Evolutionary conservation across 805 yeast genomes (phyloP), one percentile per base, ranked within the genome.

Genomic region (Candida easanensis): DNA sequence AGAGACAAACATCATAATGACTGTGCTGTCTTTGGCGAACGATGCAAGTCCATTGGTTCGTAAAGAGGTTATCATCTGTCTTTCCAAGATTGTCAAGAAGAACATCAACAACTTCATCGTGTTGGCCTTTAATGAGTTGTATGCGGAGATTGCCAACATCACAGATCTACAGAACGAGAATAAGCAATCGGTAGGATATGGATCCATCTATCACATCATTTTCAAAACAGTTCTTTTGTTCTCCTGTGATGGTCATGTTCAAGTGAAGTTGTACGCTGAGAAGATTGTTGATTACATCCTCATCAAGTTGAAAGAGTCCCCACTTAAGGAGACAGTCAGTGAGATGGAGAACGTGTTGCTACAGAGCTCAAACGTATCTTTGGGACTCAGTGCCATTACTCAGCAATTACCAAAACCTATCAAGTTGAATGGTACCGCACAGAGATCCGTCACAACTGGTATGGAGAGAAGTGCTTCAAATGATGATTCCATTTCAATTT

Each of bases 1-100:
- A 52, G 95, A 88, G 54, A 68, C 84, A 17, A 76, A 76, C 41
- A 68, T 89, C 28, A 87, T 95, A 1, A 75, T 80, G 46, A 77
- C 82, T 0, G 77, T 88, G 0, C 61, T 90, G 23, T 70, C 78
- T 13, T 64, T 87, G 23, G 74, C 88, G 3, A 83, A 85, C 36
- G 98, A 93, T 64, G 98, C 96, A 0, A 86, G 96, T 0, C 80
- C 96, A 0, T 66, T 91, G 52, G 97, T 93, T 1, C 69, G 99
- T 44, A 80, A 88, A 50, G 98, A 93, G 60, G 76, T 88, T 9
- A 79, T 86, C 6, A 80, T 82, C 20, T 86, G 86, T 56, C 75
- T 89, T 42, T 84, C 93, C 30, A 77, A 81, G 36, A 80, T 88
- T 58, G 84, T 89, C 11, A 64, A 75, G 44, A 80, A 80, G 33